Evolutionary conservation across 495 filamentous ascomycete species (phyloP).

Genomic region (Usnea hakonensis): DNA sequence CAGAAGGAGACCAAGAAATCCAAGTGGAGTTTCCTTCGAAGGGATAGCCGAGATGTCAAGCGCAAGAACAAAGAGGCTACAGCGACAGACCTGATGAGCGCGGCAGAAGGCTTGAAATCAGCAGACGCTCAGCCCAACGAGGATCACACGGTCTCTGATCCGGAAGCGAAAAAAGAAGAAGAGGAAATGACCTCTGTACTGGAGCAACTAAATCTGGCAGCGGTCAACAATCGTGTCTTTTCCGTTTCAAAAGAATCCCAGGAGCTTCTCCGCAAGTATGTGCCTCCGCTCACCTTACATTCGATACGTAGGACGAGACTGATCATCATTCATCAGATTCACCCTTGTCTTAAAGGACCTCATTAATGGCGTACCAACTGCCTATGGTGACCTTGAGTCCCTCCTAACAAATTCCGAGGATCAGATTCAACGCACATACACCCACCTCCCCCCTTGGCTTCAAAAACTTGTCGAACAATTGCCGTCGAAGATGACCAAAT

Average conservation of each 20-base stretch:
- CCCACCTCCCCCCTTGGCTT: constrained; percentile 68
- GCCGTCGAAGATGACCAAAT: constrained; percentile 68
- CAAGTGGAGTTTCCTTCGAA: constrained; percentile 40
- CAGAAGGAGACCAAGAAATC: constrained; percentile 35
- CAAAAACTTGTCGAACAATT: constrained; percentile 81
- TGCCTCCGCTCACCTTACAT: no score
- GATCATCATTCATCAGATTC: constrained; percentile 41
- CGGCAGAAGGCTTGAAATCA: constrained; percentile 23
- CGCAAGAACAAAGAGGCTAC: constrained; percentile 30
- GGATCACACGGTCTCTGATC: constrained; percentile 30
- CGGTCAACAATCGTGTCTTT: constrained; percentile 71
- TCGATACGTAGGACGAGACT: not conserved
- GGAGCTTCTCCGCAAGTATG: constrained; percentile 58
- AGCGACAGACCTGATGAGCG: constrained; percentile 23
- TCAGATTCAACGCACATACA: constrained; percentile 66
- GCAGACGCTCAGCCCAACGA: constrained; percentile 26
- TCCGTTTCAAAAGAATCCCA: constrained; percentile 73
- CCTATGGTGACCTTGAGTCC: constrained; percentile 77
- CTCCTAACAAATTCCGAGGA: constrained; percentile 75
- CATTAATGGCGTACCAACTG: constrained; percentile 85
- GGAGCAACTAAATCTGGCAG: constrained; percentile 69
- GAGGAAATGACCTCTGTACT: constrained; percentile 70
- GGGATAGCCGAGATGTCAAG: constrained; percentile 35
- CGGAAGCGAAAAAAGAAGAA: constrained; percentile 51
- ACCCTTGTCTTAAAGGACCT: constrained; percentile 83